phyloP scores from a whole-genome alignment of 345 rosid genomes.

The Brassica incana region DNA sequence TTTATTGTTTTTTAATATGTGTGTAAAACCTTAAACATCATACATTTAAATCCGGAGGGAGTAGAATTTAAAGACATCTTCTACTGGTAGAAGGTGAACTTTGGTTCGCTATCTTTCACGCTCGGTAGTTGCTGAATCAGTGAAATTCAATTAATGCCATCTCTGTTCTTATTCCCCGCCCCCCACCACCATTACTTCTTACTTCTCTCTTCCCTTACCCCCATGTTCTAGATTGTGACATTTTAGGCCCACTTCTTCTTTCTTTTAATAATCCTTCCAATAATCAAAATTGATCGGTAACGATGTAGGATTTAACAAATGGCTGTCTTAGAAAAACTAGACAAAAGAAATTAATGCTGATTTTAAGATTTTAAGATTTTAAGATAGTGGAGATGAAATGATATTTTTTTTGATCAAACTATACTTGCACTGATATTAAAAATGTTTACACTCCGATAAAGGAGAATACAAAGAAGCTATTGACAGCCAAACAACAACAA shows the following conservation, averaged over 20 bases:
- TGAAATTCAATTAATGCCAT: slow-evolving; percentile 34
- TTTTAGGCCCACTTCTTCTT: slow-evolving; percentile 27
- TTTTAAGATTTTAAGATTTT: too few species aligned
- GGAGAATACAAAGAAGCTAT: too few species aligned
- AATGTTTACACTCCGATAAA: too few species aligned
- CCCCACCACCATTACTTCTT: not conserved
- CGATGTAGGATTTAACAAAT: not conserved
- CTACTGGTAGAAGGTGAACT: slow-evolving; percentile 48
- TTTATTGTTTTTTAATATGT: too few species aligned
- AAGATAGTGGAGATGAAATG: too few species aligned
- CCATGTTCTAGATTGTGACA: slow-evolving; percentile 37
- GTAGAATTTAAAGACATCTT: slow-evolving; percentile 44
- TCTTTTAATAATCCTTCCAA: not conserved
- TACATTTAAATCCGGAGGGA: too few species aligned
- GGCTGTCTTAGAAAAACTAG: too few species aligned
- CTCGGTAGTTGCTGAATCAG: slow-evolving; percentile 33
- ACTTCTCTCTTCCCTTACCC: slow-evolving; percentile 9
- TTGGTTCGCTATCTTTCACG: slow-evolving; percentile 30
- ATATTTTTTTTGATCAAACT: too few species aligned
- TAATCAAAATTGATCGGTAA: not conserved
- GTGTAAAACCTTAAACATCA: too few species aligned
- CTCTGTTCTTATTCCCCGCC: slow-evolving; percentile 10
- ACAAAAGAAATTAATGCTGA: too few species aligned
- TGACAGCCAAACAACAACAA: too few species aligned
- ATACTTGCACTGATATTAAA: too few species aligned